Evolutionary conservation across 257 asterid species (phyloP), one percentile per base, ranked within the genome.

Genomic region (Ilex asprella): DNA sequence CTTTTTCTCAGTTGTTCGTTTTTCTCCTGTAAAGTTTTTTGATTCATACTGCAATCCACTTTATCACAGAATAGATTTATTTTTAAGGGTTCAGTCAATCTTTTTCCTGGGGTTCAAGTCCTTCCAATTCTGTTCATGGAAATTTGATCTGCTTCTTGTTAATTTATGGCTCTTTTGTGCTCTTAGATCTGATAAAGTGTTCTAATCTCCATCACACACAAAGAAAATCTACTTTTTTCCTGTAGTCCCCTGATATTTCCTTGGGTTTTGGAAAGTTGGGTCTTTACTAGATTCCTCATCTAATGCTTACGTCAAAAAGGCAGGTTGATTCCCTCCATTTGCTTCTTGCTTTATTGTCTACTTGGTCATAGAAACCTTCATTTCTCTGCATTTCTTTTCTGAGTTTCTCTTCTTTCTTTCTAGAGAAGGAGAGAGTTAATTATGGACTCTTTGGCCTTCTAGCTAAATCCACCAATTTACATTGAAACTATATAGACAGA

Each of bases 241-340:
- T 54, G 44, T 66, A 14, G 67, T 61, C 67, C 59, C 58, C 62
- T 70, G 27, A 70, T 74, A 59, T 78, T 60, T 60, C 85, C 83
- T 73, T 73, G 73, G 80, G 73, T 58, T 69, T 70, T 71, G 94
- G 91, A 79, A 83, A 82, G 87, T 71, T 61, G 51, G 51, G 72
- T 64, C 87, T 81, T 80, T 80, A 74, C 70, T 62, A 79, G 92
- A 90, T 85, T 87, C 97, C 82, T 56, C 73, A 62, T 77, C 77
- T 66, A 63, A 60, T 55, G 16, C 62, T 32, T 16, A 59, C 75
- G 76, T 76, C 80, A 49, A 72, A 21, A 73, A 74, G 75, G 69
- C 67, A 61, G 70, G 56, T 79, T 76, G 84, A 82, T 87, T 84
- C 94, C 69, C 59, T 58, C 65, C 32, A 60, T 44, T 75, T 71